Percentiles rank a stretch among this genome's conserved stretches.
Conservation (phyloP, 345 rosid species). For the Populus alba region DNA sequence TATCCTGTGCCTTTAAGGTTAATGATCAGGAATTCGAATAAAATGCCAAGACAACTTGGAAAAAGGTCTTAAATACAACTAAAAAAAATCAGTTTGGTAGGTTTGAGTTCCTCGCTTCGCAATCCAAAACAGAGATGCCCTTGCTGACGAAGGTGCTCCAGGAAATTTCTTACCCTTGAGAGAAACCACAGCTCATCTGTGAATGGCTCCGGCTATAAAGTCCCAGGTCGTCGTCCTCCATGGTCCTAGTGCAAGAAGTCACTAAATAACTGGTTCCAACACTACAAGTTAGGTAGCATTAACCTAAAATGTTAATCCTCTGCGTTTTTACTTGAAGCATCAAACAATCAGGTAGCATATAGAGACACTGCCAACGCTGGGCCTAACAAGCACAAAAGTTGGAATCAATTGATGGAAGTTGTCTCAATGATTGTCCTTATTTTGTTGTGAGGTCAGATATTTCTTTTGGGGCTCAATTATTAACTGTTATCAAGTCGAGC, state of each 20-base stretch:
- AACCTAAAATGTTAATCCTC: neutral
- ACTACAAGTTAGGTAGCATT: conserved; percentile 13
- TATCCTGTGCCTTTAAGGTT: neutral
- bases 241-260: conserved; percentile 40
- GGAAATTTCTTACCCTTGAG: conserved; percentile 38
- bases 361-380: conserved; percentile 18
- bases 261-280: conserved; percentile 34
- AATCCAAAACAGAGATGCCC: conserved; percentile 41
- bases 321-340: conserved; percentile 1
- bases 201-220: conserved; percentile 47
- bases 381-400: conserved; percentile 35
- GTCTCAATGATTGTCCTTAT: conserved; percentile 20
- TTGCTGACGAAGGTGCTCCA: conserved; percentile 42
- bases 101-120: conserved; percentile 38
- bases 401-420: conserved; percentile 27
- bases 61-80: neutral
- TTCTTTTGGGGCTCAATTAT: conserved; percentile 36
- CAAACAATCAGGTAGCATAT: conserved; percentile 2
- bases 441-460: conserved; percentile 29
- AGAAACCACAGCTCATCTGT: conserved; percentile 37
- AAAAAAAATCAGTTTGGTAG: conserved; percentile 9
- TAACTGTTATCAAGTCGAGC: conserved; percentile 33
- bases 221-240: conserved; percentile 48
- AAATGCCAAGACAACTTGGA: neutral
- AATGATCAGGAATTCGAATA: neutral